Percentiles rank a stretch among this genome's conserved stretches.
Evolutionary conservation across 2,329 filamentous ascomycete species (phyloP).

Genomic region (Aspergillus ochraceoroseus): DNA sequence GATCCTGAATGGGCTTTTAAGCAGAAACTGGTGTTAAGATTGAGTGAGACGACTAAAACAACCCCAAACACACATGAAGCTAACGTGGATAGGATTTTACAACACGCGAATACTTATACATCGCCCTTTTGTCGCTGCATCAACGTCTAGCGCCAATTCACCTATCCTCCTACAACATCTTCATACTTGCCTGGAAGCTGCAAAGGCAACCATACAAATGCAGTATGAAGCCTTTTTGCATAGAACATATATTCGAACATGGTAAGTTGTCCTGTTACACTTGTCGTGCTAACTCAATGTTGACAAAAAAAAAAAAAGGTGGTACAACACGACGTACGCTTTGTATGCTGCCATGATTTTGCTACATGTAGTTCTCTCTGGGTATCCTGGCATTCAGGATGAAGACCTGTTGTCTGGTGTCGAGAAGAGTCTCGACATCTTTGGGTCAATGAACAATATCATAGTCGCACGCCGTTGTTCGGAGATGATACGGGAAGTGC

Average conservation of each 20-base stretch:
- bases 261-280: constrained; percentile 11
- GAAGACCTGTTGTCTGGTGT: constrained; percentile 27
- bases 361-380: constrained; percentile 22
- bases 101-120: constrained; percentile 31
- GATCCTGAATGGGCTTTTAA: constrained; percentile 32
- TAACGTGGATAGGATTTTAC: constrained; percentile 22
- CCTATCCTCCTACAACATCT: constrained; percentile 20
- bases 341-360: constrained; percentile 35
- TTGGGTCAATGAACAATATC: constrained; percentile 30
- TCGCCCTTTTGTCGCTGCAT: constrained; percentile 27
- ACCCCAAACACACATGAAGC: not conserved
- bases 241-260: constrained; percentile 31
- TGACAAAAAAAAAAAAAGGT: constrained; percentile 17
- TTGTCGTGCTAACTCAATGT: not conserved
- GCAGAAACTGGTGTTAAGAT: constrained; percentile 29
- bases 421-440: constrained; percentile 31
- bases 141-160: constrained; percentile 13
- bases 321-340: constrained; percentile 35
- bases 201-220: constrained; percentile 27
- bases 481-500: constrained; percentile 29
- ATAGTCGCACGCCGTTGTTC: constrained; percentile 31
- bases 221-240: constrained; percentile 31
- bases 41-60: constrained; percentile 18
- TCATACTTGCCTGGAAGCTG: constrained; percentile 27
- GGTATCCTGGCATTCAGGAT: constrained; percentile 14